These are phyloP conservation scores for Cryptosporidium tyzzeri DNA, from an alignment of 169 alveolate species.

Conservation along the genomic window DNA sequence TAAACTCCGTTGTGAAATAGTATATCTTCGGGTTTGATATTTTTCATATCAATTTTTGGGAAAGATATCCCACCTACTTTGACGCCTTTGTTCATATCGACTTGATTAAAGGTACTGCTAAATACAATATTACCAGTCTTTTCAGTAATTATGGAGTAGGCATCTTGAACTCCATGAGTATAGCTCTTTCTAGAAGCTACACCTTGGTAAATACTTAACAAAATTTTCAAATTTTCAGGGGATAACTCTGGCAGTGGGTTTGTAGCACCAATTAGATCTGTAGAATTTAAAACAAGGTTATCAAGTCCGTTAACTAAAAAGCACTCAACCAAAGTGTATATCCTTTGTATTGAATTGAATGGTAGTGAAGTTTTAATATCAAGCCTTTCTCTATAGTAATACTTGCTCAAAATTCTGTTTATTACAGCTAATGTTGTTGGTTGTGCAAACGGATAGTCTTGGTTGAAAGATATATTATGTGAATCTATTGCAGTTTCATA, in stretches of 20 bases:
- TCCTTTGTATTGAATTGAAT: constrained; percentile 65
- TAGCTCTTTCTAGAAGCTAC: constrained; percentile 71
- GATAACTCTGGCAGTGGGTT: constrained; percentile 49
- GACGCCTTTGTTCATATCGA: constrained; percentile 44
- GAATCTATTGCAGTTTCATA: constrained; percentile 42
- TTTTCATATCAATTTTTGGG: constrained; percentile 8
- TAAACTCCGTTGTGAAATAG: constrained; percentile 47
- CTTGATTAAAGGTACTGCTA: constrained; percentile 63
- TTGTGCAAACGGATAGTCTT: constrained; percentile 75
- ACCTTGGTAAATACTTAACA: constrained; percentile 44
- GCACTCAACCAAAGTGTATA: constrained; percentile 61
- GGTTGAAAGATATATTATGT: constrained; percentile 39
- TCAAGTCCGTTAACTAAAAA: constrained; percentile 65
- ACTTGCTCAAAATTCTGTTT: constrained; percentile 29
- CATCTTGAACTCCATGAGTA: constrained; percentile 43
- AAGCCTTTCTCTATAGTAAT: constrained; percentile 31
- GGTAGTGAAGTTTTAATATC: constrained; percentile 33
- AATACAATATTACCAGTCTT: constrained; percentile 40
- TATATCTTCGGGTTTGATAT: background rate
- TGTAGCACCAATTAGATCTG: constrained; percentile 47
- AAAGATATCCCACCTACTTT: constrained; percentile 41
- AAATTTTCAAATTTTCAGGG: constrained; percentile 14
- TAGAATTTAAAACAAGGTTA: constrained; percentile 62
- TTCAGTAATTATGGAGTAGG: constrained; percentile 11
- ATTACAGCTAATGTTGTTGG: constrained; percentile 69